Evolutionary conservation across 495 filamentous ascomycete species (phyloP), one percentile per base, ranked within the genome.

Genomic region (Haplographium delicatum): DNA sequence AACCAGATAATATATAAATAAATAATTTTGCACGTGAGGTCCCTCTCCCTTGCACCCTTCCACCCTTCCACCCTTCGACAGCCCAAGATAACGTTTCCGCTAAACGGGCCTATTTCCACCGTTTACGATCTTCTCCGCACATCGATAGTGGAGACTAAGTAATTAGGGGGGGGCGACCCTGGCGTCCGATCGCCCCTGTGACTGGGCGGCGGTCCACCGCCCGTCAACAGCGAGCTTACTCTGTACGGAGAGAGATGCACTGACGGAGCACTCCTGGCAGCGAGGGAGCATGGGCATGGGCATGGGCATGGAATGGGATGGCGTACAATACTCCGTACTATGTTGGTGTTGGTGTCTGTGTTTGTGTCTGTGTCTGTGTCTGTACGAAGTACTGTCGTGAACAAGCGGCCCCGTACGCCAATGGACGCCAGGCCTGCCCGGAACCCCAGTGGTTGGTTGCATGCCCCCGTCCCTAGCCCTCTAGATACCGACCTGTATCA

Each of bases 361-460:
- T n/a, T n/a, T n/a, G n/a, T n/a, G n/a, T n/a, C n/a, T n/a, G n/a
- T n/a, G n/a, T n/a, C n/a, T n/a, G n/a, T n/a, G n/a, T n/a, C n/a
- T n/a, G n/a, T n/a, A n/a, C n/a, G n/a, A n/a, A n/a, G n/a, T n/a
- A n/a, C n/a, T n/a, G n/a, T n/a, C n/a, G n/a, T n/a, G n/a, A n/a
- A n/a, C n/a, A n/a, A n/a, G n/a, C n/a, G n/a, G n/a, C n/a, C n/a
- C n/a, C n/a, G n/a, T n/a, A n/a, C n/a, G n/a, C n/a, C n/a, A n/a
- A n/a, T n/a, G n/a, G n/a, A n/a, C n/a, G n/a, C n/a, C n/a, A 19
- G 39, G n/a, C 39, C 5, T 10, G 5, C 8, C 7, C 19, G 9
- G 8, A 3, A 39, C 46, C 46, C 46, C 46, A 48, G 47, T 26
- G 37, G 47, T 24, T 50, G 37, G 37, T 50, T 42, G 47, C 47